These are phyloP conservation scores for Fusarium buxicola DNA, from an alignment of 2,329 filamentous ascomycete species.

Conservation along the genomic window DNA sequence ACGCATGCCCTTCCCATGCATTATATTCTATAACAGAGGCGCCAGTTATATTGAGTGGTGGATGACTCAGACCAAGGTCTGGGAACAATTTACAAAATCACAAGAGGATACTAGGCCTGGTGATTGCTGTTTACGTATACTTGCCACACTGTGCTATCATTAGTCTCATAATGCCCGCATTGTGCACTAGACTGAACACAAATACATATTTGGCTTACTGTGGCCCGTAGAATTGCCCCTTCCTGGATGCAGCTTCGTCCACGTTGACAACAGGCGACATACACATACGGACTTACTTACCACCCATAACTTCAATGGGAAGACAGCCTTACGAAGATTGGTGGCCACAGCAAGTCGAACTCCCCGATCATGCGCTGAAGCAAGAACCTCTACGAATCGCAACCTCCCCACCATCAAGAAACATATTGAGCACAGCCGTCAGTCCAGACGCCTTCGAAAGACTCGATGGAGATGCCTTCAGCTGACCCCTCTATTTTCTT, in stretches of 20 bases:
- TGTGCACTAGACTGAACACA: not conserved
- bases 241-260: not conserved
- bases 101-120: not conserved
- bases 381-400: not conserved
- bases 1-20: not conserved
- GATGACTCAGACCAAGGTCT: not conserved
- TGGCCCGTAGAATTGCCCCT: not conserved
- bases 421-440: not conserved
- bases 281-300: not conserved
- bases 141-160: not conserved
- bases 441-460: not conserved
- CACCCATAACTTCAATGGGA: not conserved
- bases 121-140: not conserved
- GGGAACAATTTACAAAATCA: not conserved
- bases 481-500: not conserved
- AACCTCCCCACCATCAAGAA: not conserved
- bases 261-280: not conserved
- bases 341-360: not conserved
- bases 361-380: not conserved
- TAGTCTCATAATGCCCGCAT: not conserved
- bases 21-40: not conserved
- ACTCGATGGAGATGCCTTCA: not conserved
- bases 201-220: not conserved
- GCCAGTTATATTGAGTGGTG: not conserved
- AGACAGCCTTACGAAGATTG: not conserved